These are phyloP conservation scores for Perkinsela sp. DNA, from an alignment of 208 protist genomes.

Conservation along the genomic window DNA sequence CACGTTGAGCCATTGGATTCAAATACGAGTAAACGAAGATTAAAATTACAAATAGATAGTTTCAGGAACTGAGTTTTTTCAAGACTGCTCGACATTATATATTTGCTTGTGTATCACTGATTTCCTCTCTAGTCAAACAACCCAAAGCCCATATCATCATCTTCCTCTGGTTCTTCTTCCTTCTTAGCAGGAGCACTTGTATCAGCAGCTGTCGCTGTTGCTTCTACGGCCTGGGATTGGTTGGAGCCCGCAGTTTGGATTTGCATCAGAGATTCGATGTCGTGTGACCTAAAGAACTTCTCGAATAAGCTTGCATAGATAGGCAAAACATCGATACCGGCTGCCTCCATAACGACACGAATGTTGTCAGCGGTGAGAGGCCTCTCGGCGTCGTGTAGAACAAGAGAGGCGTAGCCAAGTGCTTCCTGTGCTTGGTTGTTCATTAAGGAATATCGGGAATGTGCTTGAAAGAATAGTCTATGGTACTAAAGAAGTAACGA, in stretches of 20 bases:
- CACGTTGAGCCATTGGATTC: slow-evolving; percentile 9
- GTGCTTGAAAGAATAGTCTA: too few relatives aligned
- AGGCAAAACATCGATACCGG: slow-evolving; percentile 23
- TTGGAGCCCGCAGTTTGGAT: slow-evolving; percentile 16
- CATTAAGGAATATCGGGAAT: too few relatives aligned
- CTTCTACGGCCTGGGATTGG: slow-evolving; percentile 11
- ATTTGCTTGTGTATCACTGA: too few relatives aligned
- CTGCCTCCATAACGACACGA: slow-evolving; percentile 18
- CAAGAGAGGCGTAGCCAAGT: slow-evolving; percentile 20
- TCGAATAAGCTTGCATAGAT: slow-evolving; percentile 43
- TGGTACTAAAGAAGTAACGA: too few relatives aligned
- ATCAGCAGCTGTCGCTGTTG: slow-evolving; percentile 7
- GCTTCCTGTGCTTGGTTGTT: background rate
- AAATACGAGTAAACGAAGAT: too few relatives aligned
- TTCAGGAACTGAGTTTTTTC: background rate
- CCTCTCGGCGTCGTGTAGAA: slow-evolving; percentile 31
- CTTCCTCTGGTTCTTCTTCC: slow-evolving; percentile 17
- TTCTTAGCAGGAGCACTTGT: slow-evolving; percentile 6
- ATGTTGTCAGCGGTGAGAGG: slow-evolving; percentile 39
- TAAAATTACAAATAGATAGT: background rate
- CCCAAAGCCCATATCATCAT: slow-evolving; percentile 43
- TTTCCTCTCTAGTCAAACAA: slow-evolving; percentile 17
- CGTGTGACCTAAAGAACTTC: slow-evolving; percentile 44
- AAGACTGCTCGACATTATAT: too few relatives aligned
- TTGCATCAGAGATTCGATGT: slow-evolving; percentile 22